Percentiles rank a stretch among this genome's conserved stretches.
Conservation (phyloP, 768 basidiomycete species). For the Pilatotrama ljubarskyi region DNA sequence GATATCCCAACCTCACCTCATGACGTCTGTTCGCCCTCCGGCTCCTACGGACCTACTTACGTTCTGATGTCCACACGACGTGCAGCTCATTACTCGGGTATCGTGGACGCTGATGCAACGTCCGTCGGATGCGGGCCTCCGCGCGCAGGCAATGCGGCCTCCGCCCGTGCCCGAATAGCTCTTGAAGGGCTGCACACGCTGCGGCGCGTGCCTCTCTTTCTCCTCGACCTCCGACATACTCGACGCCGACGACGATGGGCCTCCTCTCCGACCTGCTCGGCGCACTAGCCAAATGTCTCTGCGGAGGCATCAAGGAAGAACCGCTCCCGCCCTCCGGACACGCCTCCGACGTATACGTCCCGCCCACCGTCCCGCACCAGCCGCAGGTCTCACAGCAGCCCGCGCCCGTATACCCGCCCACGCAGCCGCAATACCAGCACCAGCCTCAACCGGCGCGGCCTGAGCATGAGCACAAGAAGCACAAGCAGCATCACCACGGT, state of each 20-base stretch:
- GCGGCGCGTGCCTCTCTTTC: too few species aligned
- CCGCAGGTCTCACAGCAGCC: conserved; percentile 15
- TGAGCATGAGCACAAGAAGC: conserved; percentile 10
- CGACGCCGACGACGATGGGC: conserved; percentile 3
- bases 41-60: too few species aligned
- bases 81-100: too few species aligned
- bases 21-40: too few species aligned
- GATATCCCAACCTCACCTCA: too few species aligned
- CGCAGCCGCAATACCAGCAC: conserved; percentile 3
- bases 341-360: conserved; percentile 20
- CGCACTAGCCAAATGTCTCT: conserved; percentile 15
- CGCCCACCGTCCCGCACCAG: conserved; percentile 22
- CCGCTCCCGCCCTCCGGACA: conserved; percentile 3
- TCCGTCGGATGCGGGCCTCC: not conserved
- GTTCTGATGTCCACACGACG: too few species aligned
- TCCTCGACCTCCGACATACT: not conserved
- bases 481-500: conserved; percentile 7
- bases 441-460: not conserved
- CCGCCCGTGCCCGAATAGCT: too few species aligned
- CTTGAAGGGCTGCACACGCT: not conserved
- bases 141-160: not conserved
- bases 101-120: too few species aligned
- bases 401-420: conserved; percentile 6
- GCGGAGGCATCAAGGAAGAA: conserved; percentile 12
- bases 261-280: conserved; percentile 11